Base-by-base conservation (phyloP, 495 filamentous ascomycete species). In the Xylaria grammica region DNA sequence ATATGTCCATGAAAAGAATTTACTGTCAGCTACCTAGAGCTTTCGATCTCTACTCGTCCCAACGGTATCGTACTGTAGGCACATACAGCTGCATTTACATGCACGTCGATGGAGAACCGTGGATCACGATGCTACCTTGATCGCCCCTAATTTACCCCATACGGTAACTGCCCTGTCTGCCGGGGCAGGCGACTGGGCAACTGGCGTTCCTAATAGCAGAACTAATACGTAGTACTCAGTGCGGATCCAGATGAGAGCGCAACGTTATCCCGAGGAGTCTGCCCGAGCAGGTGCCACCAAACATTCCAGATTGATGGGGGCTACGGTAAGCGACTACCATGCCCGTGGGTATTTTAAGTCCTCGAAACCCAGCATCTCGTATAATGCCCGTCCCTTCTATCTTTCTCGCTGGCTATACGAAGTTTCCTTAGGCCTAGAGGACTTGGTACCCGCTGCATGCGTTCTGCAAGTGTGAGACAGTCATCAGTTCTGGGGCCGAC, bases 401-500 rank as follows among this genome's bases (percentile, higher is more conserved):
- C 22, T 19, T 42, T 19, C 10, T n/a, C 20, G 4, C 22, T 19
- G n/a, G 29, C 24, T 30, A 49, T 19, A 38, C 5, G 9, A 0
- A 50, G n/a, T 27, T 10, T 29, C 30, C 10, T 50, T 34, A 17
- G 19, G 22, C 3, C 19, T 17, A 1, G 30, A 34, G 20, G 17
- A 19, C 20, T 32, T 34, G 55, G 9, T 19, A 19, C 26, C 24
- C 42, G 40, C 40, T 59, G 3, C 30, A 22, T 45, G 24, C 26
- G 36, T 22, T 30, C 17, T 24, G 17, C 2, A 27, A 42, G 3
- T 20, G 32, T 20, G 59, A 26, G 26, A 51, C 49, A 30, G 27
- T 49, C 45, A 48, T 69, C n/a, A 56, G 29, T 53, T 27, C 34
- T 22, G 11, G 48, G 22, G n/a, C 36, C 29, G 29, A 30, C 57